Base-by-base conservation (phyloP, 306 rosid genomes). In the Prunus dulcis region DNA sequence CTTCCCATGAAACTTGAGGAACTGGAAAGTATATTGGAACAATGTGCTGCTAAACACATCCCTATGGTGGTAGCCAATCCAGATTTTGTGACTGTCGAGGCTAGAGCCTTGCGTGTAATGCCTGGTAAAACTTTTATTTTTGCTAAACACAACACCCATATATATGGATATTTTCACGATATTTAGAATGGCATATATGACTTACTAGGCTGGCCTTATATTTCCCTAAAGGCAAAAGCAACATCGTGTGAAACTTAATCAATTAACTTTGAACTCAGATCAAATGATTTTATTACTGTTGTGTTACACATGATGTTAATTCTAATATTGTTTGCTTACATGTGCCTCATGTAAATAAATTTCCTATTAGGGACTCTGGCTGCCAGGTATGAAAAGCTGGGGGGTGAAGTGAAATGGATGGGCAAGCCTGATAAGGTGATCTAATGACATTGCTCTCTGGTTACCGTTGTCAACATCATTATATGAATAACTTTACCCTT, bases 61-160 rank as follows among this genome's bases (percentile, higher is more conserved):
- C 97, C 98, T 18, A 92, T 95, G 98, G 98, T 95, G 79, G 98
- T 95, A 28, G 98, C 98, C 56, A 95, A 95, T 88, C 97, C 98
- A 14, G 98, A 95, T 88, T 95, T 76, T 75, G 96, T 92, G 79
- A 95, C 97, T 67, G 97, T 95, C 43, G 98, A 92, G 87, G 97
- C 93, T 57, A 88, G 92, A 79, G 87, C 86, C 41, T 86, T 92
- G 86, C 89, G 90, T 74, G 92, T 92, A 84, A 95, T 95, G 98
- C 97, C 98, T 2, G 98, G 98, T 95, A 79, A 89, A 68, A 67
- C 64, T 74, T 79, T 56, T 41, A 71, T 15, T 76, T 76, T 41
- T 23, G 28, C 27, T 18, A 25, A 43, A 32, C 61, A 74, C 60
- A 51, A 53, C 51, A 52, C 63, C 13, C 23, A n/a, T 13, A 67